Evolutionary conservation across 352 stramenopile genomes (phyloP).

Genomic region (Phytophthora tentaculata): DNA sequence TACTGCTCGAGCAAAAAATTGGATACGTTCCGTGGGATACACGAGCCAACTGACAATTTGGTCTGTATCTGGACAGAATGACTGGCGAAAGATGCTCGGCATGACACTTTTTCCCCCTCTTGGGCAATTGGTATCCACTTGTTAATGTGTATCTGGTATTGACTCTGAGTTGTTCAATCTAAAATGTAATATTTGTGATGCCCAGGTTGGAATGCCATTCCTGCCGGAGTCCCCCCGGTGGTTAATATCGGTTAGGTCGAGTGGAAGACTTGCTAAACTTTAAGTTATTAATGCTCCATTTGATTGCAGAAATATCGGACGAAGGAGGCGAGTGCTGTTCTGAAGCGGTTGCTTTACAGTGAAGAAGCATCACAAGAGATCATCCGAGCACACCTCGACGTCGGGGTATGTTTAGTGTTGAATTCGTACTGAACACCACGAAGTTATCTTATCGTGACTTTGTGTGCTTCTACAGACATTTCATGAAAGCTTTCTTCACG

Average conservation of each 20-base stretch:
- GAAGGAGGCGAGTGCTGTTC: slow-evolving; percentile 48
- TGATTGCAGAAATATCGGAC: slow-evolving; percentile 50
- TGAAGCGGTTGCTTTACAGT: slow-evolving; percentile 40
- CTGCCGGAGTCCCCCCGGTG: slow-evolving; percentile 73
- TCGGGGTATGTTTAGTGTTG: slow-evolving; percentile 30
- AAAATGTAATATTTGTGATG: not conserved
- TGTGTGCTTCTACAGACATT: slow-evolving; percentile 29
- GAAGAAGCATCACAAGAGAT: slow-evolving; percentile 39
- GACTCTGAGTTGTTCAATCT: not conserved
- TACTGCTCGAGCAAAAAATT: slow-evolving; percentile 1
- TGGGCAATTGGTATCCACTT: slow-evolving; percentile 54
- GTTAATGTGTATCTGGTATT: not conserved
- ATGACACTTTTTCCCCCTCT: slow-evolving; percentile 69
- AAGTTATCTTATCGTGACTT: not conserved
- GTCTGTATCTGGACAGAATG: slow-evolving; percentile 34
- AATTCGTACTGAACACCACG: too few species aligned
- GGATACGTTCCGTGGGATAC: not conserved
- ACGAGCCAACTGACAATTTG: not conserved
- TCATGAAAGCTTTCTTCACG: slow-evolving; percentile 43
- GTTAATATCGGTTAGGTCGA: slow-evolving; percentile 54
- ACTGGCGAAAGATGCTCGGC: slow-evolving; percentile 69
- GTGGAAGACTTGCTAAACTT: not conserved
- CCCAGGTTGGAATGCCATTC: slow-evolving; percentile 68
- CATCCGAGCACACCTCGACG: slow-evolving; percentile 32
- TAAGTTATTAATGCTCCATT: not conserved